Evolutionary conservation across 441 rosid species (phyloP).

Genomic region (Brassica hybrid): DNA sequence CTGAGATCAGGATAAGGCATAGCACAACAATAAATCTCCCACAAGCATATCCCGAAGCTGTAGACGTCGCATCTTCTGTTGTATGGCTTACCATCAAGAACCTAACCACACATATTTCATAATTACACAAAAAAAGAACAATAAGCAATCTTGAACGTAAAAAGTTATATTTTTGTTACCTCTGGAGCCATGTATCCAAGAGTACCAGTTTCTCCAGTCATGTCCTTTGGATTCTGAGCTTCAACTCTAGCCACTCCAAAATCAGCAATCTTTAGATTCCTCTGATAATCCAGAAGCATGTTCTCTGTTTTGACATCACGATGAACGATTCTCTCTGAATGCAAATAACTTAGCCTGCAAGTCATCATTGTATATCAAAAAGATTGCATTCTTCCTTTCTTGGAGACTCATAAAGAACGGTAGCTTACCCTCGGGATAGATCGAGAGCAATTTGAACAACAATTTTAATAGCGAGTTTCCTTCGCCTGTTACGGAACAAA

Average conservation of each 20-base stretch:
- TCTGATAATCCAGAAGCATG: constrained; percentile 71
- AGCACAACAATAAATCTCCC: constrained; percentile 96
- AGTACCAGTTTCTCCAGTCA: constrained; percentile 99
- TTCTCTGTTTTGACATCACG: constrained; percentile 96
- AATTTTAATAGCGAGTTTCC: constrained; percentile 75
- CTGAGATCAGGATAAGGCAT: constrained; percentile 91
- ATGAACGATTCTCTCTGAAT: constrained; percentile 86
- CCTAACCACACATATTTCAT: constrained; percentile 47
- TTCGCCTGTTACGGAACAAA: constrained; percentile 78
- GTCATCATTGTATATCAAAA: not conserved
- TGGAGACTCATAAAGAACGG: constrained; percentile 9
- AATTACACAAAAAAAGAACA: not conserved
- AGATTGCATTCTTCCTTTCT: constrained; percentile 1
- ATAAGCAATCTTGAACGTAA: not conserved
- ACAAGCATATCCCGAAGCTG: constrained; percentile 95
- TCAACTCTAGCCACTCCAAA: constrained; percentile 98
- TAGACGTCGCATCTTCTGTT: constrained; percentile 93
- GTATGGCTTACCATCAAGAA: constrained; percentile 91
- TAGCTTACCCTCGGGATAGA: constrained; percentile 78
- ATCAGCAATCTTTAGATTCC: constrained; percentile 91
- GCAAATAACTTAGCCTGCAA: constrained; percentile 88
- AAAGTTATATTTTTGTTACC: constrained; percentile 49
- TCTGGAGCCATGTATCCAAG: constrained; percentile 99
- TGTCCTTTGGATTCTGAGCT: constrained; percentile 91
- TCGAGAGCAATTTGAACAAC: constrained; percentile 89